These are phyloP conservation scores for Penicillium sp. DNA, from an alignment of 2,329 filamentous ascomycete genomes.

Conservation along the genomic window DNA sequence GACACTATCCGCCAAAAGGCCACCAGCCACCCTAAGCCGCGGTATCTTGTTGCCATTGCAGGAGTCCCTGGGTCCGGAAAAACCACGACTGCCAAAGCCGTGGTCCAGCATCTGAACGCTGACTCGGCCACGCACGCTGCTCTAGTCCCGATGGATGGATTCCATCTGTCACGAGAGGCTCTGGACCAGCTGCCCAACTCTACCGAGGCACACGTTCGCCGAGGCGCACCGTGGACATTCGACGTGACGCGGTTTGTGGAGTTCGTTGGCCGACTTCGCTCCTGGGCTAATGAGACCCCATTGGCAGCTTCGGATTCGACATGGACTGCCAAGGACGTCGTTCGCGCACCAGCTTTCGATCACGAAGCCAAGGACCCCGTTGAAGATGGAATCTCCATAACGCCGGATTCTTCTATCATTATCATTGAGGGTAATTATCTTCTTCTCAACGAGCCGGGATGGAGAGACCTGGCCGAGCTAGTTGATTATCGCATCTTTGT, in stretches of 20 bases:
- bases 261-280: slow-evolving; percentile 25
- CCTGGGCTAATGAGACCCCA: slow-evolving; percentile 21
- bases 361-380: slow-evolving; percentile 36
- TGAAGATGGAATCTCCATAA: slow-evolving; percentile 25
- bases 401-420: slow-evolving; percentile 17
- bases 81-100: slow-evolving; percentile 29
- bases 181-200: slow-evolving; percentile 32
- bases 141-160: slow-evolving; percentile 38
- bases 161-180: slow-evolving; percentile 29
- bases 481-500: slow-evolving; percentile 45
- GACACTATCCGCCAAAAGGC: slow-evolving; percentile 17
- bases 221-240: slow-evolving; percentile 39
- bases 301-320: slow-evolving; percentile 5
- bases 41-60: slow-evolving; percentile 27
- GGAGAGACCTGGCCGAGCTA: slow-evolving; percentile 31
- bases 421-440: slow-evolving; percentile 23
- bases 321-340: slow-evolving; percentile 11
- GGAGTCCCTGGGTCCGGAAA: slow-evolving; percentile 35
- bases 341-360: slow-evolving; percentile 32
- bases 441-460: slow-evolving; percentile 27
- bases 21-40: slow-evolving; percentile 11
- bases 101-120: slow-evolving; percentile 26
- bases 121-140: slow-evolving; percentile 9
- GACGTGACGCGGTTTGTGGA: slow-evolving; percentile 27
- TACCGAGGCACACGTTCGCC: slow-evolving; percentile 31